A percentile compares a stretch with the other conserved stretches of the same genome.
phyloP scores from a whole-genome alignment of 495 filamentous ascomycete species.

The Neurospora sp. region DNA sequence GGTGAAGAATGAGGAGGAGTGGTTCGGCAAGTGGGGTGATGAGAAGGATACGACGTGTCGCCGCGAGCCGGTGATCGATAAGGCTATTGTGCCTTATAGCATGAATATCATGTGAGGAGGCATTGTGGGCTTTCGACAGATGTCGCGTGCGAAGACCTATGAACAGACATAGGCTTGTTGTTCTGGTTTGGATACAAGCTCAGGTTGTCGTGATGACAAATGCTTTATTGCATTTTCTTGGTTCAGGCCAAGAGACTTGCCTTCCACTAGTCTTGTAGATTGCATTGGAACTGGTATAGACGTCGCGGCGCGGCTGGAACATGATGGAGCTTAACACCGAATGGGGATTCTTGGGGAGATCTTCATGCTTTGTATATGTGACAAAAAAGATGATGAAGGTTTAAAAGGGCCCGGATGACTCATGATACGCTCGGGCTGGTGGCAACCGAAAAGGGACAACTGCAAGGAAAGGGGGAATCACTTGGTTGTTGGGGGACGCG shows the following conservation, averaged over 20 bases:
- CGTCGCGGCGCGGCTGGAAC: neutral
- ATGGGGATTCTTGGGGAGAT: neutral
- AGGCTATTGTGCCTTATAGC: slow-evolving; percentile 43
- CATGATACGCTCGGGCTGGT: neutral
- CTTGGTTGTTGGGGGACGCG: neutral
- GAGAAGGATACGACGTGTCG: slow-evolving; percentile 44
- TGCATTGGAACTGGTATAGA: neutral
- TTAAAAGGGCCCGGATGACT: neutral
- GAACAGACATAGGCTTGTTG: neutral
- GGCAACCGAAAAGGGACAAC: neutral
- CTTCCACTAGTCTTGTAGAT: neutral
- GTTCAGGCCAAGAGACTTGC: neutral
- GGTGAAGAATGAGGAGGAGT: slow-evolving; percentile 48
- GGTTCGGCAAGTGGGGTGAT: slow-evolving; percentile 62
- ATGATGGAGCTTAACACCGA: neutral
- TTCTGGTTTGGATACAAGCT: neutral
- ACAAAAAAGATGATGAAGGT: neutral
- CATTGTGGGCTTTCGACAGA: neutral
- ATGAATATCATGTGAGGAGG: slow-evolving; percentile 9
- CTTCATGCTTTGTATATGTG: neutral
- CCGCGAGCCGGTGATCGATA: slow-evolving; percentile 40
- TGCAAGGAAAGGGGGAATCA: neutral
- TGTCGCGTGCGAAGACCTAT: neutral
- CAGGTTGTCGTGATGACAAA: neutral
- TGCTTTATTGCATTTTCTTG: neutral